These are phyloP conservation scores for Exophiala alcalophila DNA, from an alignment of 2,329 filamentous ascomycete genomes.

Conservation along the genomic window DNA sequence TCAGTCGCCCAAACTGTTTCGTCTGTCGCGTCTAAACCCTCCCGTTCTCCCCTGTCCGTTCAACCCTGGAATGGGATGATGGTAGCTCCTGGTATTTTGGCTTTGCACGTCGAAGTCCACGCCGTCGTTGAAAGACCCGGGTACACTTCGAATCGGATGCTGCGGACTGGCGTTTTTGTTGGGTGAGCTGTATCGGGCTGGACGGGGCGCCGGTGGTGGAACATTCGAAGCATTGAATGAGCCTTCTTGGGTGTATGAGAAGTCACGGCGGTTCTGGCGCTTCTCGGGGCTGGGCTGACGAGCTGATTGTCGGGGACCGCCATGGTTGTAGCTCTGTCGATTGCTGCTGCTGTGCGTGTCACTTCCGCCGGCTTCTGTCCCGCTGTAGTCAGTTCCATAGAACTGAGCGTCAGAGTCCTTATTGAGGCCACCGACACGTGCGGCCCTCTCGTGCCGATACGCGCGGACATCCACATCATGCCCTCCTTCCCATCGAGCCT, in stretches of 20 bases:
- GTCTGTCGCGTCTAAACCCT: slow-evolving; percentile 27
- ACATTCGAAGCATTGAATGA: slow-evolving; percentile 21
- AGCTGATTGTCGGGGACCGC: slow-evolving; percentile 8
- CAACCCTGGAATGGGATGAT: slow-evolving; percentile 56
- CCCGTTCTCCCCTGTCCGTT: slow-evolving; percentile 22
- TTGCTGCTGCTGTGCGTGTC: slow-evolving; percentile 36
- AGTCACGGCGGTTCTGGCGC: slow-evolving; percentile 27
- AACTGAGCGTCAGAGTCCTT: slow-evolving; percentile 76
- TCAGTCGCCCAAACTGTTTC: slow-evolving; percentile 29
- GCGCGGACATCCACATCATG: slow-evolving; percentile 69
- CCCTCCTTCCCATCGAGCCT: slow-evolving; percentile 54
- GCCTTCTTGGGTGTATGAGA: slow-evolving; percentile 28
- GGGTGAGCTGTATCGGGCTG: slow-evolving; percentile 20
- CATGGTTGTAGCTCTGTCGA: slow-evolving; percentile 18
- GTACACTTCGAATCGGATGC: slow-evolving; percentile 30
- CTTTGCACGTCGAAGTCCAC: slow-evolving; percentile 42
- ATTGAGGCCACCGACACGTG: slow-evolving; percentile 86
- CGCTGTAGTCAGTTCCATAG: slow-evolving; percentile 70
- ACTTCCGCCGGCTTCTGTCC: slow-evolving; percentile 50
- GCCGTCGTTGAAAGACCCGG: slow-evolving; percentile 44
- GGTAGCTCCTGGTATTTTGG: slow-evolving; percentile 52
- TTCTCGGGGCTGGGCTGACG: slow-evolving; percentile 24
- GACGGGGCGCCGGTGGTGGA: slow-evolving; percentile 18
- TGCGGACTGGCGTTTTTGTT: slow-evolving; percentile 22
- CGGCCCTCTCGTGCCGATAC: slow-evolving; percentile 83